Evolutionary conservation across 345 rosid genomes (phyloP), one percentile per base, ranked within the genome.

Genomic region (Abelmoschus esculentus): DNA sequence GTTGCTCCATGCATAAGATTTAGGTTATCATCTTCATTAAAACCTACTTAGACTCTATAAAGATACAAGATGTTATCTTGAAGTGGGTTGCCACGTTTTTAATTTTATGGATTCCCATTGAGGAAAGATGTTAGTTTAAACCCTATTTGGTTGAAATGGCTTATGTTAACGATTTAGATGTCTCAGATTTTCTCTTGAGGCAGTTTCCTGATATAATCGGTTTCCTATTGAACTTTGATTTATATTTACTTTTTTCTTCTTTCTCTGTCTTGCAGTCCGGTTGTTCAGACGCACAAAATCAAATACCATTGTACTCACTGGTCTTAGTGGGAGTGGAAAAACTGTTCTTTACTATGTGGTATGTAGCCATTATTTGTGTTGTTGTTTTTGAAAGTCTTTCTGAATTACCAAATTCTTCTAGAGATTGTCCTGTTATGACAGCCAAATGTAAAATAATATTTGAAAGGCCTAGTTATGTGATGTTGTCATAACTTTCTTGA

Each of bases 281-380:
- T 75, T 86, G 69, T 70, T 86, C 62, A 75, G 74, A 73, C 83
- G 88, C 44, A 71, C 84, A 70, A 90, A 82, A 67, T 84, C 90
- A 26, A 83, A 81, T 69, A 90, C 91, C 71, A 80, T 90, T 67
- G 80, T 93, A 59, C 91, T 93, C 10, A 67, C 91, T 50, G 98
- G 98, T 59, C 89, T 87, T 15, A 78, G 79, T 54, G 96, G 95
- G 70, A 82, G 96, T 66, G 97, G 97, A 29, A 93, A 91, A 81
- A 93, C 95, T 61, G 76, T 86, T 66, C 82, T 93, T 55, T 93
- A 85, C 76, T 85, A 89, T 80, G 92, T 86, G 70, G 98, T 90
- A 78, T 75, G 86, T 50, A 5, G 17, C 10, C 49, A 9, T 52
- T 52, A 17, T 26, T 53, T 53, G 28, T 19, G n/a, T 50, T 50